A percentile compares a stretch with the other conserved stretches of the same genome.
Evolutionary conservation across 2,329 filamentous ascomycete species (phyloP).

Genomic region (Chalaropsis ovoidea): DNA sequence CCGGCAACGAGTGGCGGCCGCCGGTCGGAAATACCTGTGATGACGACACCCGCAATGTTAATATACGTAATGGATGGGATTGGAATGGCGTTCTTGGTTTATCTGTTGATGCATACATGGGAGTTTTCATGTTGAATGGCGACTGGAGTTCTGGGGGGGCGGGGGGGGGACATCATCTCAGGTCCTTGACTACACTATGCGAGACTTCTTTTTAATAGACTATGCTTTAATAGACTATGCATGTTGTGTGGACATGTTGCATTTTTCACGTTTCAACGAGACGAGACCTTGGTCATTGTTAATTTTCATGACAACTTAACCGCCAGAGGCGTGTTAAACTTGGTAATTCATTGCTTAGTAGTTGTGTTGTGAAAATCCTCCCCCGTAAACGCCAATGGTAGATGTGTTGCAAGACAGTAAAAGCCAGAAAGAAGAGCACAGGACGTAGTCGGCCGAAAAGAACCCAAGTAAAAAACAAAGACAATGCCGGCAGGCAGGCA

Average conservation of each 20-base stretch:
- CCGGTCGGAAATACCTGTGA: slow-evolving; percentile 83
- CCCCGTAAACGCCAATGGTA: slow-evolving; percentile 23
- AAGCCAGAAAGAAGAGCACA: slow-evolving; percentile 20
- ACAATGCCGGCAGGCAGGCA: background rate
- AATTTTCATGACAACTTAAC: background rate
- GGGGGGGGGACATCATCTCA: too few species aligned
- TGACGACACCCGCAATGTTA: slow-evolving; percentile 28
- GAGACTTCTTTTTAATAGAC: slow-evolving; percentile 1
- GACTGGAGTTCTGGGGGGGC: slow-evolving; percentile 9
- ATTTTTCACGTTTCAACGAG: too few species aligned
- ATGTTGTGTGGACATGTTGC: background rate
- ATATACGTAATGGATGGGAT: background rate
- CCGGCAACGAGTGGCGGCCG: slow-evolving; percentile 66
- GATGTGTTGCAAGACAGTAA: slow-evolving; percentile 20
- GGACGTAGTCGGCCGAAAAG: slow-evolving; percentile 10
- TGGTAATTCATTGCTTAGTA: slow-evolving; percentile 19
- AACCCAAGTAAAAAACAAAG: slow-evolving; percentile 16
- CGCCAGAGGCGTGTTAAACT: slow-evolving; percentile 12
- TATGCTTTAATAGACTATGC: background rate
- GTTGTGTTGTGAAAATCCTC: slow-evolving; percentile 17
- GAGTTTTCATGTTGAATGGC: background rate
- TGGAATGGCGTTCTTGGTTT: slow-evolving; percentile 3
- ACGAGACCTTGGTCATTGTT: too few species aligned
- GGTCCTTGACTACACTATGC: too few species aligned
- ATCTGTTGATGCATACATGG: background rate